Evolutionary conservation across 2,329 filamentous ascomycete species (phyloP), one percentile per base, ranked within the genome.

Genomic region (Colletotrichum truncatum): DNA sequence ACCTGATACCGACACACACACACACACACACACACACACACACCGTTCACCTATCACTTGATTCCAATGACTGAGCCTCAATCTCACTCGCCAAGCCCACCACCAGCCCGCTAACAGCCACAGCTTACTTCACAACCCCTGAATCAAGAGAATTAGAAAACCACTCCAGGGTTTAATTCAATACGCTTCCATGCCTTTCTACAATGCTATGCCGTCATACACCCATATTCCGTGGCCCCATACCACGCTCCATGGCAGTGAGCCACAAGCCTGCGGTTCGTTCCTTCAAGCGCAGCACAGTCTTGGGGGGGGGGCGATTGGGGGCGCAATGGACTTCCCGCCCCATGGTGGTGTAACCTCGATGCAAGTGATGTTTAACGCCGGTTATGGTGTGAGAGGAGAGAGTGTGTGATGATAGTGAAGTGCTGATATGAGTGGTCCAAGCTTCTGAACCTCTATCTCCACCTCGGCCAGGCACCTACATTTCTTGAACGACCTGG

Each of bases 41-140:
- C 21, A 16, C 48, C 36, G n/a, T 39, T 16, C 14, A n/a, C 53
- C 14, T 48, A n/a, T n/a, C 6, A 25, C 39, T 18, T 11, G 4
- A 57, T 10, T 16, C 7, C 21, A 36, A 25, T 14, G 18, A 65
- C 62, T 61, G 56, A 65, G 62, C 62, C 56, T 65, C 48, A 36
- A 60, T 48, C 55, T 34, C 39, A 34, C 28, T 36, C 25, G 41
- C 25, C 56, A 52, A 30, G 62, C 41, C 56, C 25, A 32, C 49
- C 30, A 14, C 39, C 26, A 36, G 57, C 59, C 59, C 34, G 23
- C 16, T 34, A 28, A 36, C 48, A 65, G 62, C 62, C 56, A 61
- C 62, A 51, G 34, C 62, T 65, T 25, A 62, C 56, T n/a, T 61
- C 48, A 62, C 48, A 39, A 65, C 48, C 41, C n/a, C n/a, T n/a